Evolutionary conservation across 306 rosid genomes (phyloP).

Genomic region (Canavalia gladiata): DNA sequence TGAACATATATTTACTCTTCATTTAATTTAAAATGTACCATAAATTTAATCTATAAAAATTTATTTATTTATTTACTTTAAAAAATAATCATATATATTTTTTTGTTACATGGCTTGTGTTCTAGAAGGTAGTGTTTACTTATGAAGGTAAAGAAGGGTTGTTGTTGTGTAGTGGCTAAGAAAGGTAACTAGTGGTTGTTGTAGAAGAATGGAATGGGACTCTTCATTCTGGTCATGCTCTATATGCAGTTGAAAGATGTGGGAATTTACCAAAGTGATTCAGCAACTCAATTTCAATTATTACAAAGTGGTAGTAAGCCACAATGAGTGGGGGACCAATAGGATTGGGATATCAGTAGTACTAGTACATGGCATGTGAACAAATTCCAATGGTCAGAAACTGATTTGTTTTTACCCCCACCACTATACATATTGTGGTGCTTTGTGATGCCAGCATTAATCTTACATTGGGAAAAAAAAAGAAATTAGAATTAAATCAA

Average conservation of each 20-base stretch:
- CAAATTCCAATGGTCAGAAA: conserved; percentile 4
- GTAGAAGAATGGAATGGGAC: neutral
- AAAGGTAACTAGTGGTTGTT: conserved; percentile 2
- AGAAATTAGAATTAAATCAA: neutral
- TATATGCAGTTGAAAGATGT: neutral
- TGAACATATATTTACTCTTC: too few species aligned
- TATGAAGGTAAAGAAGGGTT: neutral
- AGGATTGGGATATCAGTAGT: neutral
- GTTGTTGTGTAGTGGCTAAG: conserved; percentile 16
- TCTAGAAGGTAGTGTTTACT: neutral
- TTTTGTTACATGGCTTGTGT: neutral
- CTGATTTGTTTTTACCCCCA: neutral
- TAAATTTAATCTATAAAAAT: too few species aligned
- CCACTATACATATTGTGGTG: neutral
- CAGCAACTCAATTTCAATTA: conserved; percentile 1
- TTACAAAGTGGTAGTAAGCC: neutral
- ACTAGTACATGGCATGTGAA: conserved; percentile 8
- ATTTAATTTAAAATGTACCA: too few species aligned
- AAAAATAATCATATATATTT: neutral
- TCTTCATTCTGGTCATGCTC: neutral
- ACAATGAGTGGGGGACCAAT: conserved; percentile 9
- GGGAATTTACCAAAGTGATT: neutral
- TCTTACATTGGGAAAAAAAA: neutral
- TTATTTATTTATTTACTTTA: too few species aligned
- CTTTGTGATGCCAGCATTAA: neutral